A percentile compares a stretch with the other conserved stretches of the same genome.
These are phyloP conservation scores for Pseudogymnoascus sp. DNA, from an alignment of 2,329 filamentous ascomycete species.

Conservation along the genomic window DNA sequence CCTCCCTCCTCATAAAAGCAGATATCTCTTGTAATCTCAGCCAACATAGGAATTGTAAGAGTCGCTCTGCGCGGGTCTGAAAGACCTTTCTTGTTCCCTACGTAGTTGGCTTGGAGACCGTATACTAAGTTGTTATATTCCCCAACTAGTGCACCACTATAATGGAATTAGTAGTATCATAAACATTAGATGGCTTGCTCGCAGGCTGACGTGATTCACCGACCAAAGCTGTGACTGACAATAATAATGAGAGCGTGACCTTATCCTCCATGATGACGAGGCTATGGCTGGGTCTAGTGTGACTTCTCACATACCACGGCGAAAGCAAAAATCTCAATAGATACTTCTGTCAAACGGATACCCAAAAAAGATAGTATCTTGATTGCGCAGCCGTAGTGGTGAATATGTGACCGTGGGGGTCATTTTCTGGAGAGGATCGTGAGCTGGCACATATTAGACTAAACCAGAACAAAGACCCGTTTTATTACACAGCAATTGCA, in stretches of 20 bases:
- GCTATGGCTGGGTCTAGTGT: not conserved
- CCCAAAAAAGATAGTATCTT: not conserved
- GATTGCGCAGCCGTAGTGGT: not conserved
- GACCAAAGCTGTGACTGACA: not conserved
- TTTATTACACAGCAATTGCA: too few relatives aligned
- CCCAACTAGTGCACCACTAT: not conserved
- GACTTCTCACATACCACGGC: not conserved
- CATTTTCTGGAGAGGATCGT: not conserved
- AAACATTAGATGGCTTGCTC: not conserved
- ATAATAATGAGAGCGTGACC: too few relatives aligned
- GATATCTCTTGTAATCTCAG: not conserved
- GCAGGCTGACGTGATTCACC: too few relatives aligned
- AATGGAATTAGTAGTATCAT: not conserved
- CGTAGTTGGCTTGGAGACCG: not conserved
- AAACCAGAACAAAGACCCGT: too few relatives aligned
- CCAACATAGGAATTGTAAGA: not conserved
- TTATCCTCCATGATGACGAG: not conserved
- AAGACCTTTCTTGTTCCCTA: not conserved
- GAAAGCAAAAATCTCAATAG: not conserved
- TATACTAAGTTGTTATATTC: not conserved
- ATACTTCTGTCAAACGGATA: not conserved
- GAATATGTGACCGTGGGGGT: not conserved
- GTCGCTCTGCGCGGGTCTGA: not conserved
- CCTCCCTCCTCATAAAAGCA: not conserved
- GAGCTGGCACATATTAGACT: too few relatives aligned